A percentile compares a stretch with the other conserved stretches of the same genome.
phyloP scores from a whole-genome alignment of 2,329 filamentous ascomycete genomes.

The Penicillium glabrum region DNA sequence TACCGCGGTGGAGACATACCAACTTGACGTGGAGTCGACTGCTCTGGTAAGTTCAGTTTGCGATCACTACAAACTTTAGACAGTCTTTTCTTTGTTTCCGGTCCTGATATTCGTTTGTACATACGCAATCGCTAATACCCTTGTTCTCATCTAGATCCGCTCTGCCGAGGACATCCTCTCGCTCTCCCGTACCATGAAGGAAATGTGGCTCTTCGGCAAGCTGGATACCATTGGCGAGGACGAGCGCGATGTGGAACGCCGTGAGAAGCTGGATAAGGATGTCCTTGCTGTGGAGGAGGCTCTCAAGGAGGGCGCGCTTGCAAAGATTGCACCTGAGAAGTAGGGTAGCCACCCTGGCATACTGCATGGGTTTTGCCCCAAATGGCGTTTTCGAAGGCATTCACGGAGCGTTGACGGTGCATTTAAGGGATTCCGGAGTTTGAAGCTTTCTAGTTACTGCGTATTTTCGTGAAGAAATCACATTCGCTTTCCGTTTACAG shows the following conservation, averaged over 20 bases:
- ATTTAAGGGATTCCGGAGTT: background rate
- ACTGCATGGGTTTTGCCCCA: background rate
- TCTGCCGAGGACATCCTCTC: slow-evolving; percentile 62
- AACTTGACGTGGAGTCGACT: slow-evolving; percentile 60
- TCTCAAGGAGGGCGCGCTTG: slow-evolving; percentile 34
- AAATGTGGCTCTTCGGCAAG: slow-evolving; percentile 66
- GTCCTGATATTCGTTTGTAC: background rate
- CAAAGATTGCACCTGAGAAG: slow-evolving; percentile 18
- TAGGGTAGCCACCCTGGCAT: background rate
- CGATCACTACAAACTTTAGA: background rate
- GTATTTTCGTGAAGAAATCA: no score
- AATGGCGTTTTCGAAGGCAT: background rate
- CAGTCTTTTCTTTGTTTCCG: background rate
- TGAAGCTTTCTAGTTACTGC: no score
- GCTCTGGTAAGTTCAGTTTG: slow-evolving; percentile 48
- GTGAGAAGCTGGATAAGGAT: slow-evolving; percentile 48
- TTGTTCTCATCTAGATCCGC: slow-evolving; percentile 49
- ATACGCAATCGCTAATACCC: background rate
- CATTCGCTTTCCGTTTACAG: no score
- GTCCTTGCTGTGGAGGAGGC: slow-evolving; percentile 48
- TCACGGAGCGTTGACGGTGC: background rate
- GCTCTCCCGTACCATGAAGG: slow-evolving; percentile 63
- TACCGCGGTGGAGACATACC: slow-evolving; percentile 58
- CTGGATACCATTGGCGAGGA: slow-evolving; percentile 57
- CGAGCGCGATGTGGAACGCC: slow-evolving; percentile 39